A percentile compares a stretch with the other conserved stretches of the same genome.
phyloP scores from a whole-genome alignment of 2,329 filamentous ascomycete genomes.

The Colletotrichum tamarilloi region DNA sequence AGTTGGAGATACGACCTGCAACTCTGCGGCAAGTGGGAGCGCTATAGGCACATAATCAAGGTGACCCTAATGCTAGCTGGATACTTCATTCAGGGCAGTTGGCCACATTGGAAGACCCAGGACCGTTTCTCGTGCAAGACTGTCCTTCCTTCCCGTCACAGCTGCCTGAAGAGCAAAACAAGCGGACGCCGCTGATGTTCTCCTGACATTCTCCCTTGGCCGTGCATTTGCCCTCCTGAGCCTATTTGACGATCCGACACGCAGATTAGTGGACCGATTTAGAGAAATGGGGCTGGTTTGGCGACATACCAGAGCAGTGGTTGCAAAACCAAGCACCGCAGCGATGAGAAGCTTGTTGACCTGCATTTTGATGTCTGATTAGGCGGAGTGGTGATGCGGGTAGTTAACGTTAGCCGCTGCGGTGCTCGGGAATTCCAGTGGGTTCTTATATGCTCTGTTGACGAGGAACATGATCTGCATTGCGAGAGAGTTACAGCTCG shows the following conservation, averaged over 20 bases:
- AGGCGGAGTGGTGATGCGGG: neutral
- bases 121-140: slow-evolving; percentile 3
- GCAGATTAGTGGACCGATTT: neutral
- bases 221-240: slow-evolving; percentile 19
- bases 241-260: neutral
- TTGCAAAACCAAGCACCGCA: neutral
- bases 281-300: neutral
- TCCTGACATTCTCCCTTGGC: slow-evolving; percentile 17
- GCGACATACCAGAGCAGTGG: neutral
- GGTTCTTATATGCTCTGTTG: too few species aligned
- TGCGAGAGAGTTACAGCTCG: neutral
- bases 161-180: slow-evolving; percentile 9
- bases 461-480: neutral
- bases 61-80: neutral
- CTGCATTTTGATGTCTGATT: neutral
- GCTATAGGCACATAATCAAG: neutral
- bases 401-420: neutral
- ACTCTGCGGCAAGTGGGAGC: neutral
- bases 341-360: neutral
- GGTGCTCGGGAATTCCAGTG: too few species aligned
- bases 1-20: neutral
- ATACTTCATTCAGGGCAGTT: neutral
- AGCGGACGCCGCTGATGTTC: neutral
- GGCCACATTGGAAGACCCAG: slow-evolving; percentile 10
- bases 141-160: slow-evolving; percentile 12